phyloP scores from a whole-genome alignment of 805 yeast species.

The Barnettozyma populi region DNA sequence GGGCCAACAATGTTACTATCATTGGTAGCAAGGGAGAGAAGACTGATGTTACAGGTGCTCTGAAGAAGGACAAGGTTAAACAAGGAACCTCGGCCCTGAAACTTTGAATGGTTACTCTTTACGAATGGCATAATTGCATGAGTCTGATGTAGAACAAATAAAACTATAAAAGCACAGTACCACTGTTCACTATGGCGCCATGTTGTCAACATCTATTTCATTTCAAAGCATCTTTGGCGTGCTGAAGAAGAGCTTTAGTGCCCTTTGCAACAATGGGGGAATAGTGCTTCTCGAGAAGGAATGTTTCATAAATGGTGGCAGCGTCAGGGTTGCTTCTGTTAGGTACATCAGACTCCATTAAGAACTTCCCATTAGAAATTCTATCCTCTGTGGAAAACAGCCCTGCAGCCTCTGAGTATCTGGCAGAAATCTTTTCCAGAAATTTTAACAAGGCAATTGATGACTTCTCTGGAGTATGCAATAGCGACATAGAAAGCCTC shows the following conservation, averaged over 20 bases:
- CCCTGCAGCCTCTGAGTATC: constrained; percentile 68
- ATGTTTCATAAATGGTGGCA: constrained; percentile 87
- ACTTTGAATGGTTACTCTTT: constrained; percentile 5
- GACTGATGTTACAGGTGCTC: constrained; percentile 66
- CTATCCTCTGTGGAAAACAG: constrained; percentile 86
- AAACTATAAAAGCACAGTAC: neutral
- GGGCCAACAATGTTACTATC: constrained; percentile 72
- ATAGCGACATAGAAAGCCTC: constrained; percentile 57
- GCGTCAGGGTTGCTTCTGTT: constrained; percentile 82
- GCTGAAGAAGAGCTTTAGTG: constrained; percentile 33
- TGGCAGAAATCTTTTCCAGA: constrained; percentile 65
- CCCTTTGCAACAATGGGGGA: constrained; percentile 77
- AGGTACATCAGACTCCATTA: constrained; percentile 57
- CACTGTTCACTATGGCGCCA: neutral
- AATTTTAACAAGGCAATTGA: constrained; percentile 73
- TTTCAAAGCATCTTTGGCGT: constrained; percentile 11
- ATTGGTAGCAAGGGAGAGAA: constrained; percentile 72
- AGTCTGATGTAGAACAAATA: neutral
- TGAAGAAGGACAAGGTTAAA: constrained; percentile 37
- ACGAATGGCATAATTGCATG: neutral
- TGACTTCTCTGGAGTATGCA: constrained; percentile 86
- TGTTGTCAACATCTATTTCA: neutral
- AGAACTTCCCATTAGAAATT: constrained; percentile 73
- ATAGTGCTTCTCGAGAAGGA: constrained; percentile 74
- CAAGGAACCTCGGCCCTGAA: constrained; percentile 22